These are phyloP conservation scores for Diaporthe caulivora DNA, from an alignment of 2,329 filamentous ascomycete genomes.

Conservation along the genomic window DNA sequence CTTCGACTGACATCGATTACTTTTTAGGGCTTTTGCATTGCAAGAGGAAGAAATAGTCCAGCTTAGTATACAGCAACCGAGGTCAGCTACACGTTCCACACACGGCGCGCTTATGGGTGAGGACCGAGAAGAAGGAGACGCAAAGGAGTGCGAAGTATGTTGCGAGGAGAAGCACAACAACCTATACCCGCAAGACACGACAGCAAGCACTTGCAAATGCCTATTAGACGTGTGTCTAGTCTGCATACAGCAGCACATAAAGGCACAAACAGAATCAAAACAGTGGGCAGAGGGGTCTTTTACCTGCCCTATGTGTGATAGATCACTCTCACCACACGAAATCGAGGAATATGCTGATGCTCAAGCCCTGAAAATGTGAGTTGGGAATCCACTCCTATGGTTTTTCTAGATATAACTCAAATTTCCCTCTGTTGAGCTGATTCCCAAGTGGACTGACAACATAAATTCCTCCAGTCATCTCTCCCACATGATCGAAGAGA, in stretches of 20 bases:
- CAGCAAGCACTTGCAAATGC: slow-evolving; percentile 23
- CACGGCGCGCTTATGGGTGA: too few species aligned
- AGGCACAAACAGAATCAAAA: slow-evolving; percentile 25
- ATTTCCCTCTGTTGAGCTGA: too few species aligned
- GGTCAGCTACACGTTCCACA: not conserved
- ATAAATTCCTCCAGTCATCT: not conserved
- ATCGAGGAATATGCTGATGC: slow-evolving; percentile 32
- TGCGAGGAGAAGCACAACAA: slow-evolving; percentile 15
- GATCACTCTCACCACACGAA: not conserved
- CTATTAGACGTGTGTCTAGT: slow-evolving; percentile 15
- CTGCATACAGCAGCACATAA: slow-evolving; percentile 28
- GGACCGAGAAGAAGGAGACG: not conserved
- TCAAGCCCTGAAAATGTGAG: slow-evolving; percentile 18
- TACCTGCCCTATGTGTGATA: slow-evolving; percentile 29
- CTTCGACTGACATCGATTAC: not conserved
- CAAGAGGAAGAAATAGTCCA: not conserved
- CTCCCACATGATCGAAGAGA: slow-evolving; percentile 31
- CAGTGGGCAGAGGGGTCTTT: slow-evolving; percentile 17
- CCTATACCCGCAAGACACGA: not conserved
- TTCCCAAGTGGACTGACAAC: not conserved
- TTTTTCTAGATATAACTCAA: too few species aligned
- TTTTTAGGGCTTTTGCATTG: slow-evolving; percentile 10
- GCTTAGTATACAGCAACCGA: not conserved
- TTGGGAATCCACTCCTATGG: not conserved
- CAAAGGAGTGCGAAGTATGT: slow-evolving; percentile 28